Conservation (phyloP, 2,329 filamentous ascomycete genomes). For the Colletotrichum sp. region DNA sequence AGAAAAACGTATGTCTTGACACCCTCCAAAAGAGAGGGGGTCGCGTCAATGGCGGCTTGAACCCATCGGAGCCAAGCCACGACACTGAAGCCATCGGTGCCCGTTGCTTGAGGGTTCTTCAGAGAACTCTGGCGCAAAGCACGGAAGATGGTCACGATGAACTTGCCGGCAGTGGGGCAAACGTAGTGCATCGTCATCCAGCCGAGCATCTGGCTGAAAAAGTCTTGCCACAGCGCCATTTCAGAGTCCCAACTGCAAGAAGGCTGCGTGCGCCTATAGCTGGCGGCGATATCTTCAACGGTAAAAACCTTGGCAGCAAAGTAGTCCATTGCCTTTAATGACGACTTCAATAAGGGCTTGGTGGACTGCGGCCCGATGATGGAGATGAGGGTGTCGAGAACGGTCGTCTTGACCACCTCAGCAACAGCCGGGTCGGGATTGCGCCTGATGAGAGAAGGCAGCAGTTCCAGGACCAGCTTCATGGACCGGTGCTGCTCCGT, state of each 20-base stretch:
- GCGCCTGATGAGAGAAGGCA: conserved; percentile 54
- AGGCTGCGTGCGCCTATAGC: conserved; percentile 41
- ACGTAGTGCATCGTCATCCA: conserved; percentile 65
- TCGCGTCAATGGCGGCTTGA: conserved; percentile 50
- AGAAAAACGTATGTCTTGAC: conserved; percentile 70
- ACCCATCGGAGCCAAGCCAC: conserved; percentile 63
- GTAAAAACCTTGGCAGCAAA: conserved; percentile 67
- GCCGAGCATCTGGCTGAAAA: conserved; percentile 53
- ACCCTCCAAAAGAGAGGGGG: conserved; percentile 61
- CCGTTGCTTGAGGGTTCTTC: conserved; percentile 15
- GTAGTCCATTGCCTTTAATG: conserved; percentile 70
- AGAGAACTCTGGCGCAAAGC: conserved; percentile 41
- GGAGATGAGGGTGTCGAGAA: conserved; percentile 59
- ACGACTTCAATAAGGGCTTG: conserved; percentile 71
- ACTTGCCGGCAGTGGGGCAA: conserved; percentile 65
- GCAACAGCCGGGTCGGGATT: conserved; percentile 51
- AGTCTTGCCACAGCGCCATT: conserved; percentile 51
- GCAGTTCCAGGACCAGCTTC: conserved; percentile 65
- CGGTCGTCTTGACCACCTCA: conserved; percentile 43
- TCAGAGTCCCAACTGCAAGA: conserved; percentile 26
- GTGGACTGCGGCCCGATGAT: conserved; percentile 66
- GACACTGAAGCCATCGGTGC: conserved; percentile 36
- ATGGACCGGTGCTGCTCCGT: conserved; percentile 69
- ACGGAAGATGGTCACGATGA: conserved; percentile 63
- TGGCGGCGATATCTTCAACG: conserved; percentile 47